Evolutionary conservation across 202 grass and related monocot genomes (phyloP).

Genomic region (Musa balbisiana): DNA sequence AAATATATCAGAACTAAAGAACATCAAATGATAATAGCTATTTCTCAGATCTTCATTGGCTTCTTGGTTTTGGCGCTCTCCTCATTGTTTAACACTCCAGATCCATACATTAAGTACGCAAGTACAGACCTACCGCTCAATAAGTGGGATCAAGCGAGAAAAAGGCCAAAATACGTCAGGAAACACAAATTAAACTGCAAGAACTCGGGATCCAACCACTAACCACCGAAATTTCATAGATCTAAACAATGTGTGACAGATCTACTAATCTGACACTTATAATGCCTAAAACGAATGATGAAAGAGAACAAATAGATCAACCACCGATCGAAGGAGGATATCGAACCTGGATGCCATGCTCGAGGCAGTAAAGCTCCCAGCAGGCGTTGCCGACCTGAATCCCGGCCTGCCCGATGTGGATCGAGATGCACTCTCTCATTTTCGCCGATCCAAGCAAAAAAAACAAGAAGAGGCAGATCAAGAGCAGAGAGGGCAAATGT

Average conservation of each 20-base stretch:
- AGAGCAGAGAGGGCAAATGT: neutral
- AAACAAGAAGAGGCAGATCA: neutral
- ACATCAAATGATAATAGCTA: neutral
- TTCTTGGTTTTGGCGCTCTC: too few species aligned
- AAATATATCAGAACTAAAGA: too few species aligned
- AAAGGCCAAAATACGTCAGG: neutral
- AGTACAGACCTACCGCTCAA: neutral
- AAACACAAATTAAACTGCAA: too few species aligned
- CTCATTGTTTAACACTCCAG: neutral
- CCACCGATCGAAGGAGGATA: neutral
- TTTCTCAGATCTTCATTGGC: too few species aligned
- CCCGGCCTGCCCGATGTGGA: constrained; percentile 96
- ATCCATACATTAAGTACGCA: neutral
- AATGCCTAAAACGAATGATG: too few species aligned
- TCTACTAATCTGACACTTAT: neutral
- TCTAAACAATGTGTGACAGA: neutral
- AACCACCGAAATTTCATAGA: neutral
- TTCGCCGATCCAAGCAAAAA: neutral
- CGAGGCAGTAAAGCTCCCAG: constrained; percentile 98
- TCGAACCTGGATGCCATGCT: constrained; percentile 85
- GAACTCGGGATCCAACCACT: too few species aligned
- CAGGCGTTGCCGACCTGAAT: constrained; percentile 98
- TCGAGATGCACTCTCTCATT: constrained; percentile 97
- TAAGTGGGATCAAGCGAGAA: neutral
- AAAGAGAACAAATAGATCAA: neutral